Evolutionary conservation across 2,329 filamentous ascomycete genomes (phyloP).

Genomic region (Sordariomycetes sp.): DNA sequence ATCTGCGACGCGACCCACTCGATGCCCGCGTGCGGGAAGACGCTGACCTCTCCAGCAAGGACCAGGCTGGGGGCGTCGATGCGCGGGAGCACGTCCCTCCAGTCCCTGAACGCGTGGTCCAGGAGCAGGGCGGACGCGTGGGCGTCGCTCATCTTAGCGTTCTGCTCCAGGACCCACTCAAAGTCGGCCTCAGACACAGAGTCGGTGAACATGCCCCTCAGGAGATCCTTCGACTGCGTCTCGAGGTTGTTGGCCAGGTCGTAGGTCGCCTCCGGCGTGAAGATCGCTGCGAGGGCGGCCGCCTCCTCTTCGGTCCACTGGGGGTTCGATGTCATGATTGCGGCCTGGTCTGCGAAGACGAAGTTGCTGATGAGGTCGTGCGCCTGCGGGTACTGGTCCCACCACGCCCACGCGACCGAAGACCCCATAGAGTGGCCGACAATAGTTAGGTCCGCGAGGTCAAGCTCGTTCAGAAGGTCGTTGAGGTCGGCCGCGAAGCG

Average conservation of each 20-base stretch:
- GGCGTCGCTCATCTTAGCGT: slow-evolving; percentile 14
- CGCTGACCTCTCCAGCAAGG: slow-evolving; percentile 11
- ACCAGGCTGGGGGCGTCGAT: slow-evolving; percentile 17
- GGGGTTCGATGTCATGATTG: slow-evolving; percentile 14
- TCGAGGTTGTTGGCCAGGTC: slow-evolving; percentile 10
- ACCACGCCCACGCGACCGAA: slow-evolving; percentile 19
- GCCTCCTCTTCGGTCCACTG: slow-evolving; percentile 15
- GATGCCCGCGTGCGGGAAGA: slow-evolving; percentile 7
- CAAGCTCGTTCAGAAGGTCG: slow-evolving; percentile 15
- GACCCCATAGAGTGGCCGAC: slow-evolving; percentile 24
- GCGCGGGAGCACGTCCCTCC: slow-evolving; percentile 17
- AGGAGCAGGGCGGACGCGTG: slow-evolving; percentile 14
- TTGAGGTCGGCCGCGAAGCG: slow-evolving; percentile 18
- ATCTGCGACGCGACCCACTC: slow-evolving; percentile 18
- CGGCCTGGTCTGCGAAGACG: slow-evolving; percentile 18
- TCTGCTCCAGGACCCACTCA: slow-evolving; percentile 15
- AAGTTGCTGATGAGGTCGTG: slow-evolving; percentile 13
- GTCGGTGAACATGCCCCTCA: slow-evolving; percentile 14
- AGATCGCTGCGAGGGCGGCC: slow-evolving; percentile 11
- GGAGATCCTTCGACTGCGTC: slow-evolving; percentile 10
- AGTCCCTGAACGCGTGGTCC: slow-evolving; percentile 16
- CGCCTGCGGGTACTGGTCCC: slow-evolving; percentile 16
- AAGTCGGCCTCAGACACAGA: slow-evolving; percentile 12
- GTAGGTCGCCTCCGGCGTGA: slow-evolving; percentile 10
- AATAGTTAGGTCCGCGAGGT: slow-evolving; percentile 17